Evolutionary conservation across 73 alveolate species (phyloP).

Genomic region (Symbiodinium natans): DNA sequence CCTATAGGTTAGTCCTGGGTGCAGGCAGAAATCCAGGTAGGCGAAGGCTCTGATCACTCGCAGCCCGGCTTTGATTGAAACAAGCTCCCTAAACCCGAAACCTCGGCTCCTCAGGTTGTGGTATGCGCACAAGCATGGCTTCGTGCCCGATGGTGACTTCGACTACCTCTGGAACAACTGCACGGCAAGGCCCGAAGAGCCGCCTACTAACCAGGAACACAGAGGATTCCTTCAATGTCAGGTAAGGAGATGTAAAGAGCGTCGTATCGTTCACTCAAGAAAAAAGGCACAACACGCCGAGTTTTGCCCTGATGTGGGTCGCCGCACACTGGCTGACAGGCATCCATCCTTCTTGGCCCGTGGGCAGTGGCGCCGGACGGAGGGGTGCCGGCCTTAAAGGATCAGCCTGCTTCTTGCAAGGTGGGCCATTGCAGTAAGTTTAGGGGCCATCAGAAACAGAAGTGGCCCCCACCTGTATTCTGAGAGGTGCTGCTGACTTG

Average conservation of each 20-base stretch:
- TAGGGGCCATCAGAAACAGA: background rate
- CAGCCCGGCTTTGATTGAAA: too few species aligned
- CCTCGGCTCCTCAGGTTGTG: constrained; percentile 82
- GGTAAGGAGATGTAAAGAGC: too few species aligned
- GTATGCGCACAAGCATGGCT: constrained; percentile 92
- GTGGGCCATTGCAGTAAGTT: background rate
- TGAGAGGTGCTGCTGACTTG: background rate
- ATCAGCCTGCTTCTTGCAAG: background rate
- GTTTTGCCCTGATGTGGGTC: too few species aligned
- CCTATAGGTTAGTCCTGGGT: too few species aligned
- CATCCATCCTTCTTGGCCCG: constrained; percentile 58
- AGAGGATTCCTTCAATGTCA: too few species aligned
- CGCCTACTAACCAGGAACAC: too few species aligned
- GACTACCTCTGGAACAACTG: constrained; percentile 90
- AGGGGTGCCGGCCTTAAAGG: background rate
- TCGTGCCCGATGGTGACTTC: constrained; percentile 73
- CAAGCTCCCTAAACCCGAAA: too few species aligned
- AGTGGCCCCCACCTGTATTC: background rate
- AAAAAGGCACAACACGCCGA: too few species aligned
- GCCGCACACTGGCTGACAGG: too few species aligned
- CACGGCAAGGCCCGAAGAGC: constrained; percentile 37
- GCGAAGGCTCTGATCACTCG: background rate
- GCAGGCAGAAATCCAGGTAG: background rate
- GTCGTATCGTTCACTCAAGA: too few species aligned
- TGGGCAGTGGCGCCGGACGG: constrained; percentile 62